Conservation (phyloP, 441 rosid genomes). For the Bocquillonia castaneifolia region DNA sequence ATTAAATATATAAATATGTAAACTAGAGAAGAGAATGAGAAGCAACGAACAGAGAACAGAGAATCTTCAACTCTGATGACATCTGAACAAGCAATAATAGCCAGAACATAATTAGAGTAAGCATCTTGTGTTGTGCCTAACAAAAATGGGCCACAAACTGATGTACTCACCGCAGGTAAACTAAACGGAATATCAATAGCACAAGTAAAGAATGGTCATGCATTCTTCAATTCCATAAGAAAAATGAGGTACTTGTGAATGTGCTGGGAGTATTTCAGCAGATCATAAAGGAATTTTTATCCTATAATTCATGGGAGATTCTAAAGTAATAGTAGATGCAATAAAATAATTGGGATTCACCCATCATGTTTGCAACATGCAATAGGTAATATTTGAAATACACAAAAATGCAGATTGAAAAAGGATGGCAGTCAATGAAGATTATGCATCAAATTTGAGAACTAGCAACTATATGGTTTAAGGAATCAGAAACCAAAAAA, state of each 20-base stretch:
- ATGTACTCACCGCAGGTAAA: no score
- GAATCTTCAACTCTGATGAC: no score
- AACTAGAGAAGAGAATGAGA: constrained; percentile 13
- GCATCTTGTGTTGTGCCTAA: no score
- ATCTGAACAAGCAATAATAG: background rate
- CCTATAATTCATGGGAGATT: background rate
- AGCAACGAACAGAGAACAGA: constrained; percentile 2
- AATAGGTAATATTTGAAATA: background rate
- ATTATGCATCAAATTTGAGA: background rate
- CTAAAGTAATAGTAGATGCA: background rate
- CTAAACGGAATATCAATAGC: no score
- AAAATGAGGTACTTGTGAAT: no score
- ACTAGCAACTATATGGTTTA: background rate
- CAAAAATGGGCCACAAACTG: no score
- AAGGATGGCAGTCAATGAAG: background rate
- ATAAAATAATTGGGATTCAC: background rate
- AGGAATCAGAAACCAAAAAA: background rate
- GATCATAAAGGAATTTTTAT: background rate
- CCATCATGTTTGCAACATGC: background rate
- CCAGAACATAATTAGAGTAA: no score
- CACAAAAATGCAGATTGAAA: background rate
- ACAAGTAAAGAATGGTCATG: no score
- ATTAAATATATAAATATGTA: constrained; percentile 19
- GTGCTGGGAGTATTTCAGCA: no score
- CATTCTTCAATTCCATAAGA: no score